Percentiles rank a stretch among this genome's conserved stretches.
These are phyloP conservation scores for Cyclanthera cordifolia DNA, from an alignment of 306 rosid species.

Conservation along the genomic window DNA sequence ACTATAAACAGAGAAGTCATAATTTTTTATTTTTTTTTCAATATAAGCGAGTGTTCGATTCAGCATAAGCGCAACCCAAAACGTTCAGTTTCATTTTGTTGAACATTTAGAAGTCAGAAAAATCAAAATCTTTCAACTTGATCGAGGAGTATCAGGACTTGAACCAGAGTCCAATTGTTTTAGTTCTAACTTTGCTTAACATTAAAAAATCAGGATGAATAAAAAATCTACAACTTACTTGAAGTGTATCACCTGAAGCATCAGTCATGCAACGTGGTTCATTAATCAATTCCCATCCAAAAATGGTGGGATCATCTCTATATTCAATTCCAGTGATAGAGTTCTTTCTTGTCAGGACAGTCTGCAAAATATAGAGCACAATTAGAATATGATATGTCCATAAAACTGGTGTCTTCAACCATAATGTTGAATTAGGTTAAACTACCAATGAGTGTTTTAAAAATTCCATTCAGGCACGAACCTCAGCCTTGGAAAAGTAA, in stretches of 20 bases:
- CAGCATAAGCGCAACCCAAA: no score
- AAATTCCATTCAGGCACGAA: no score
- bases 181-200: background rate
- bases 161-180: background rate
- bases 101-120: background rate
- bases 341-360: slow-evolving; percentile 76
- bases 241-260: slow-evolving; percentile 92
- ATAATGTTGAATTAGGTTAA: no score
- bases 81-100: background rate
- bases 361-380: slow-evolving; percentile 30
- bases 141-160: background rate
- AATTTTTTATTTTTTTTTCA: background rate
- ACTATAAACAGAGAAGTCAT: background rate
- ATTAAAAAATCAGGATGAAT: background rate
- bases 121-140: slow-evolving; percentile 12
- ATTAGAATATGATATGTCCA: background rate
- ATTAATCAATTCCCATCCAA: slow-evolving; percentile 93
- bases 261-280: slow-evolving; percentile 95
- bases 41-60: no score
- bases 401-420: background rate
- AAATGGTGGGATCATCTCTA: slow-evolving; percentile 84
- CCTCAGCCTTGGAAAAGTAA: no score
- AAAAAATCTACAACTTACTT: slow-evolving; percentile 43
- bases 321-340: slow-evolving; percentile 68
- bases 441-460: no score